Percentiles rank a stretch among this genome's conserved stretches.
Conservation (phyloP, 78 protist species). For the Dictyostelium discoideum region dicty_2.7 NC_007091.3:2893501-2894000, state of each 20-base stretch:
- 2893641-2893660: not conserved
- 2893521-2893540: not conserved
- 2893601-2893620: too few relatives aligned
- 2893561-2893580: not conserved
- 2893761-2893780: not conserved
- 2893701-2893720: too few relatives aligned
- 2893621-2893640: not conserved
- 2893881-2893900: not conserved
- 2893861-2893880: not conserved
- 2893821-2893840: not conserved
- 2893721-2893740: not conserved
- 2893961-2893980: constrained; percentile 63
- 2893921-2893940: not conserved
- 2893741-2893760: not conserved
- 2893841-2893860: not conserved
- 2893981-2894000: constrained; percentile 70
- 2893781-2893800: too few relatives aligned
- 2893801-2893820: not conserved
- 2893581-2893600: not conserved
- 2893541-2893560: not conserved
- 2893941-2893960: not conserved
- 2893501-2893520: not conserved
- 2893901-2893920: not conserved
- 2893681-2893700: not conserved
- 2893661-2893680: not conserved